A percentile compares a stretch with the other conserved stretches of the same genome.
phyloP scores from a whole-genome alignment of 2,329 filamentous ascomycete genomes.

The Sporothrix brunneoviolacea region DNA sequence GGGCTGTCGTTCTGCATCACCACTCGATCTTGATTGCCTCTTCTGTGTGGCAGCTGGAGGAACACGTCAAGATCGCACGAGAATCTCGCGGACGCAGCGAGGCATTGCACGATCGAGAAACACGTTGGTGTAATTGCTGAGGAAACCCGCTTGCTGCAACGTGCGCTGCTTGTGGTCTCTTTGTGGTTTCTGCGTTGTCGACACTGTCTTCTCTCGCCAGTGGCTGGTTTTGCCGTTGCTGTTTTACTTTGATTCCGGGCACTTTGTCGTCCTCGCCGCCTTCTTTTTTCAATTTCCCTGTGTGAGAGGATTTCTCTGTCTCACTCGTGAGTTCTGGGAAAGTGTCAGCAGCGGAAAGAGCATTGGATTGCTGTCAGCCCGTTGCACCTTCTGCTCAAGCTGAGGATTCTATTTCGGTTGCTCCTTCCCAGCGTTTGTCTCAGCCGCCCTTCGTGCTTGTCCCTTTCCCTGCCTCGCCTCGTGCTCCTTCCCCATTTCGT shows the following conservation, averaged over 20 bases:
- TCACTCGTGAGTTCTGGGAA: not conserved
- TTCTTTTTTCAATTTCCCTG: not conserved
- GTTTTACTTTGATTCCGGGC: not conserved
- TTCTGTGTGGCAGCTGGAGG: not conserved
- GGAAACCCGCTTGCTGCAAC: constrained; percentile 9
- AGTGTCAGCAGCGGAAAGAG: not conserved
- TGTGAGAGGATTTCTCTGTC: not conserved
- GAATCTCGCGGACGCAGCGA: not conserved
- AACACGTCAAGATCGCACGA: not conserved
- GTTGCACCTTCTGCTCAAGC: not conserved
- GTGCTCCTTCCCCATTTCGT: constrained; percentile 2
- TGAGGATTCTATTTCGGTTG: not conserved
- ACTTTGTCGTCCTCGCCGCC: not conserved
- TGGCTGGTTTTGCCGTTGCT: not conserved
- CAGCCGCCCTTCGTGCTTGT: not conserved
- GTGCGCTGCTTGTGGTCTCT: constrained; percentile 1
- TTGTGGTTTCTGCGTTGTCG: not conserved
- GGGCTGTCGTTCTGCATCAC: too few species aligned
- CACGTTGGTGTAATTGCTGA: constrained; percentile 4
- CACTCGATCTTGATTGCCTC: not conserved
- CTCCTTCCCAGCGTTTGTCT: constrained; percentile 1
- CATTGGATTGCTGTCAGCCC: not conserved
- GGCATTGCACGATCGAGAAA: constrained; percentile 7
- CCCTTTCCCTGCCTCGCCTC: not conserved
- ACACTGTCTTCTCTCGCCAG: not conserved